Percentiles rank a stretch among this genome's conserved stretches.
phyloP scores from a whole-genome alignment of 2,329 filamentous ascomycete species.

The Colletotrichum siamense region DNA sequence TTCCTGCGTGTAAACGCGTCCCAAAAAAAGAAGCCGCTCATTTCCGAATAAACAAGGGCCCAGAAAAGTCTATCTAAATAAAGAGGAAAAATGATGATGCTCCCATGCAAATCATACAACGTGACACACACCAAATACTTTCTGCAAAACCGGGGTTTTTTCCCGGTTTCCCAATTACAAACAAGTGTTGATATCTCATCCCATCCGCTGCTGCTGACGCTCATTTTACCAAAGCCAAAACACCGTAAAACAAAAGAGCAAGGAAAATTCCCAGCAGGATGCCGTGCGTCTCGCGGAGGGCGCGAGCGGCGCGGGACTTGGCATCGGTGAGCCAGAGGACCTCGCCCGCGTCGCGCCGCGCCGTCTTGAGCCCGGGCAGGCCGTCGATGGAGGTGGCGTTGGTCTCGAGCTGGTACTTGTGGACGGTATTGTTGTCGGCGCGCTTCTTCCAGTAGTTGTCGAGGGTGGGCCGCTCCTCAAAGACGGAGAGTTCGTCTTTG shows the following conservation, averaged over 20 bases:
- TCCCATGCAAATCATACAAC: background rate
- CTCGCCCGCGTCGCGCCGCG: slow-evolving; percentile 55
- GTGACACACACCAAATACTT: background rate
- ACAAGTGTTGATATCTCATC: background rate
- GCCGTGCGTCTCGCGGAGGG: slow-evolving; percentile 15
- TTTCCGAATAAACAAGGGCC: background rate
- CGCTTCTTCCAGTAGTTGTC: slow-evolving; percentile 55
- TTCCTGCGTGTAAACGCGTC: background rate
- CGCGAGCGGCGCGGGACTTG: background rate
- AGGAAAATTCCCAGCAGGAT: slow-evolving; percentile 25
- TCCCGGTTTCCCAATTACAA: background rate
- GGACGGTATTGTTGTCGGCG: slow-evolving; percentile 53
- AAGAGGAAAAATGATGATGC: background rate
- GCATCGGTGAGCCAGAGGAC: slow-evolving; percentile 48
- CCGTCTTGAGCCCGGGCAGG: slow-evolving; percentile 60
- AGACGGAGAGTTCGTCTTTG: slow-evolving; percentile 42
- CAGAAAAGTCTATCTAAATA: slow-evolving; percentile 9
- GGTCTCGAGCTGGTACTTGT: slow-evolving; percentile 60
- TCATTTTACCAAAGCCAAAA: background rate
- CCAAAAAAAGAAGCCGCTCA: background rate
- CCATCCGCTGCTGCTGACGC: background rate
- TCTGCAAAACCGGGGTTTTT: background rate
- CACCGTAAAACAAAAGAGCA: slow-evolving; percentile 14
- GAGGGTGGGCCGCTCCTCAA: slow-evolving; percentile 62
- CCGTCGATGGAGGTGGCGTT: slow-evolving; percentile 65